A percentile compares a stretch with the other conserved stretches of the same genome.
Conservation (phyloP, 495 filamentous ascomycete species). For the Talaromyces wortmannii region DNA sequence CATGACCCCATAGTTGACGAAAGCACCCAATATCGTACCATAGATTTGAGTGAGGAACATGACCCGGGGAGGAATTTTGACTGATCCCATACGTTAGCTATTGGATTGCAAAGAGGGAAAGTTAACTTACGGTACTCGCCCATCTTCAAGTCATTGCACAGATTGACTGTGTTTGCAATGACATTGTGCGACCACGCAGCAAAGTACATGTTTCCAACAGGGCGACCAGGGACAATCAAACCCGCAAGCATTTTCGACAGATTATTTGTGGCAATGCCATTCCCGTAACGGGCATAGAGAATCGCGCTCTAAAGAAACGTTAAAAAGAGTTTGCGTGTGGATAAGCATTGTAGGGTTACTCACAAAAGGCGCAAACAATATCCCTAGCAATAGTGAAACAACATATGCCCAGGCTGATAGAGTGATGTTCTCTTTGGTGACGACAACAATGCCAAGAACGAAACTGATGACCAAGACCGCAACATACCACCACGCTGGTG, state of each 20-base stretch:
- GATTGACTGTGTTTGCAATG: conserved; percentile 21
- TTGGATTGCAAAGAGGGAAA: not conserved
- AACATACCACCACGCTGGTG: conserved; percentile 50
- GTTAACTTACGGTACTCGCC: conserved; percentile 25
- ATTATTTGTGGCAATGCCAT: conserved; percentile 31
- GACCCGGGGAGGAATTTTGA: conserved; percentile 35
- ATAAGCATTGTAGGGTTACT: conserved; percentile 2
- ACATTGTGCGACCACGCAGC: conserved; percentile 25
- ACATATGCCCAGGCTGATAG: conserved; percentile 52
- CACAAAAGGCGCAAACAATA: conserved; percentile 25
- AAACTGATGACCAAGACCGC: conserved; percentile 37
- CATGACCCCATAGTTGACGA: conserved; percentile 38
- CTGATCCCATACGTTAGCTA: conserved; percentile 6
- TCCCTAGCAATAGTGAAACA: conserved; percentile 26
- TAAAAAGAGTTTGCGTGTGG: not conserved
- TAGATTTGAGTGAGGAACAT: conserved; percentile 34
- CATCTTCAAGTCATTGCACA: conserved; percentile 31
- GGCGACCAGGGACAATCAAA: conserved; percentile 32
- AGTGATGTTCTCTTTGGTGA: conserved; percentile 39
- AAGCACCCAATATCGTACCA: conserved; percentile 31
- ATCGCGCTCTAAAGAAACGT: conserved; percentile 16
- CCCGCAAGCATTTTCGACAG: conserved; percentile 32
- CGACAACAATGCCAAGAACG: conserved; percentile 39
- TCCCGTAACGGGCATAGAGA: conserved; percentile 25
- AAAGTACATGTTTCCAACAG: conserved; percentile 29